Evolutionary conservation across 768 basidiomycete genomes (phyloP).

Genomic region (Naematelia encephala): DNA sequence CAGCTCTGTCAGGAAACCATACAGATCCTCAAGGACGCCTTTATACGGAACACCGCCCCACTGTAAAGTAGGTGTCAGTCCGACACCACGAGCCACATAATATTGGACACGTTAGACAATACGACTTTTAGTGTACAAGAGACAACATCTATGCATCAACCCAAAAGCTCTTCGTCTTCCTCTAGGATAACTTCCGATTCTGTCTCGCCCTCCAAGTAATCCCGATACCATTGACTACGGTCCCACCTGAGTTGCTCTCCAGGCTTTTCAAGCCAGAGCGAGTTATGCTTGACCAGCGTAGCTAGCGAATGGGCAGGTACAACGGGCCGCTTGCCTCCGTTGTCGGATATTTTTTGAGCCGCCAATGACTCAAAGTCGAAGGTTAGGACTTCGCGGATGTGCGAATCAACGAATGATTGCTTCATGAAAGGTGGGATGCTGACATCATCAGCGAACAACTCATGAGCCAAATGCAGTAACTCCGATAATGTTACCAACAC

Average conservation of each 20-base stretch:
- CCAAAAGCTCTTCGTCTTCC: not conserved
- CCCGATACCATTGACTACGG: not conserved
- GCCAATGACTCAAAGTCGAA: not conserved
- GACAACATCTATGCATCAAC: not conserved
- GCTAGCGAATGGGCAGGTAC: not conserved
- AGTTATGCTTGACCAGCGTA: not conserved
- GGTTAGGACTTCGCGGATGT: not conserved
- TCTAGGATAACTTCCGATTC: not conserved
- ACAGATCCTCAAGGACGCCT: not conserved
- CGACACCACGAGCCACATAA: too few species aligned
- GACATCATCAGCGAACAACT: not conserved
- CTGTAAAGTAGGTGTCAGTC: too few species aligned
- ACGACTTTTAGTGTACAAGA: not conserved
- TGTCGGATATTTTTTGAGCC: not conserved
- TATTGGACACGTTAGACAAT: too few species aligned
- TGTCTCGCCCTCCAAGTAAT: not conserved
- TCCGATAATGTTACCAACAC: conserved; percentile 11
- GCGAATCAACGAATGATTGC: not conserved
- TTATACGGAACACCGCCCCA: not conserved
- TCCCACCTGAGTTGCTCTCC: not conserved
- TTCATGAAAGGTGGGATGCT: not conserved
- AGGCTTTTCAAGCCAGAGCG: not conserved
- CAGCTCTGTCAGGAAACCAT: not conserved
- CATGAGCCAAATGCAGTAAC: not conserved
- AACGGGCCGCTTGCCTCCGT: not conserved